Base-by-base conservation (phyloP, 2,329 filamentous ascomycete genomes). In the Septoria linicola region DNA sequence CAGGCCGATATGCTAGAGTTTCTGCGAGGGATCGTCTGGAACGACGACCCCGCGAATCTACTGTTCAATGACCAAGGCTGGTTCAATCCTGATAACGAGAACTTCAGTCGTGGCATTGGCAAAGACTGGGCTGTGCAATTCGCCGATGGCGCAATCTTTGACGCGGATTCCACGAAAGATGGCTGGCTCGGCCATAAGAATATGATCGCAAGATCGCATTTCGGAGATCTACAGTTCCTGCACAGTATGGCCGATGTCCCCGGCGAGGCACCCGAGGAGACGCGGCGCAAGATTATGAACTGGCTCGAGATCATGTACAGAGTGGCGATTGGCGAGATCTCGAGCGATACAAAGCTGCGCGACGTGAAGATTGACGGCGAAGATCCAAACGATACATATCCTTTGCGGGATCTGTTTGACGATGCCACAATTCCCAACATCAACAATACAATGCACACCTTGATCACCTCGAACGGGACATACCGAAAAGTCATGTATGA, bases 231-330 rank as follows among this genome's bases (percentile, higher is more conserved):
- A 13, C 49, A 51, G 27, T 51, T 46, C 8, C 19, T 51, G 16
- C 49, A 51, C 36, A 42, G 37, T 16, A 51, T 51, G 49, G 49
- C 49, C 13, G 41, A 51, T 8, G 34, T n/a, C 6, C 17, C 21
- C 10, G 41, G 41, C 20, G 49, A 41, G 21, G 6, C 10, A 8
- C 49, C 41, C n/a, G 41, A 27, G n/a, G 42, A 40, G 27, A 51
- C 41, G 11, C 41, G 41, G 41, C 19, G 25, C 1, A 46, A 47
- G 49, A 51, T 46, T 35, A 25, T 46, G 23, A 41, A 21, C n/a
- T 51, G 49, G 49, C 20, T 51, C 2, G 31, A 51, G 19, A 2
- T 51, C 23, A 51, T 51, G 49, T 47, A 51, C 36, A 45, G 39
- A 8, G 25, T 51, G 8, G 41, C 49, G 16, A 30, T 46, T 6